Conservation (phyloP, 257 asterid species). For the Solanum acaule region DNA sequence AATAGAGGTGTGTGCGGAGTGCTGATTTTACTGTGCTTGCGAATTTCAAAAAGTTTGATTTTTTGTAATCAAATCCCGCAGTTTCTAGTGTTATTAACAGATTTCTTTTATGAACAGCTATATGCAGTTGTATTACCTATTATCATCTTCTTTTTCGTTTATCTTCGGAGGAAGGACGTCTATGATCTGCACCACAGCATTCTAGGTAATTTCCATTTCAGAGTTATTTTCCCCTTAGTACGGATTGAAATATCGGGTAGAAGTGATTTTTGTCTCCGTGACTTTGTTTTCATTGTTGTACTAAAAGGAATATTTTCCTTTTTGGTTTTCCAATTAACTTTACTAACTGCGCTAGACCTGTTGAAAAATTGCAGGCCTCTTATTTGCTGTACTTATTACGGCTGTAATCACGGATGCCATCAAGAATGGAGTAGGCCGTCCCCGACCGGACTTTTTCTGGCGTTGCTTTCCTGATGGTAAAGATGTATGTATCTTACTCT, state of each 20-base stretch:
- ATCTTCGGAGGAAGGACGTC: constrained; percentile 58
- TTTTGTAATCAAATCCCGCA: not conserved
- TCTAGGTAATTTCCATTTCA: constrained; percentile 38
- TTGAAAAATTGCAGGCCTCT: constrained; percentile 41
- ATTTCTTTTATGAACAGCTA: constrained; percentile 22
- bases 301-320: not conserved
- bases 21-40: not conserved
- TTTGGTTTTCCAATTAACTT: not conserved
- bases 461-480: constrained; percentile 89
- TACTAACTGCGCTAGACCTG: not conserved
- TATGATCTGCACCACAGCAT: constrained; percentile 76
- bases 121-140: constrained; percentile 73
- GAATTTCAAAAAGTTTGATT: not conserved
- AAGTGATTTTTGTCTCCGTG: not conserved
- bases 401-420: constrained; percentile 73
- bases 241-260: not conserved
- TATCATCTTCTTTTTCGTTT: constrained; percentile 44
- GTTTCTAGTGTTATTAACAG: not conserved
- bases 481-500: constrained; percentile 27
- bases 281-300: not conserved
- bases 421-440: constrained; percentile 83
- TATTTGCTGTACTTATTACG: constrained; percentile 66
- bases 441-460: constrained; percentile 83
- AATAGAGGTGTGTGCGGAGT: not conserved
- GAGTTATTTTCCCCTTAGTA: not conserved